Conservation (phyloP, 2,329 filamentous ascomycete species). For the Talaromyces sp. region DNA sequence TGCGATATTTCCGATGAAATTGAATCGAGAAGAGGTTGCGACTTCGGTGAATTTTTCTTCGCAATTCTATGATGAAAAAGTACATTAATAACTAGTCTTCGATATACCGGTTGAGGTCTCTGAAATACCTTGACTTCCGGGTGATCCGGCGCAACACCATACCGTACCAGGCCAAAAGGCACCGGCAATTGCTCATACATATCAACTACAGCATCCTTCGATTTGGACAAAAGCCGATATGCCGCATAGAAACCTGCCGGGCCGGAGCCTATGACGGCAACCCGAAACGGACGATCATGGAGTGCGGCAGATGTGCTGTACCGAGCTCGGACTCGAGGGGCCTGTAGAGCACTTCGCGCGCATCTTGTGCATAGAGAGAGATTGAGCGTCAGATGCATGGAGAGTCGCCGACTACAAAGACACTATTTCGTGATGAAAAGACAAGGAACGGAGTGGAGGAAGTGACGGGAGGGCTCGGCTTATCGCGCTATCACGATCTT, state of each 20-base stretch:
- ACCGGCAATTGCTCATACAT: constrained; percentile 96
- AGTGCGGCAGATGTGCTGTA: constrained; percentile 29
- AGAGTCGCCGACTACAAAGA: too few species aligned
- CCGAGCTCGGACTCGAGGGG: constrained; percentile 5
- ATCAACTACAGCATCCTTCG: constrained; percentile 71
- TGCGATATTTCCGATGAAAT: constrained; percentile 84
- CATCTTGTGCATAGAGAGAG: constrained; percentile 15
- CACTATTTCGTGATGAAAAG: background rate
- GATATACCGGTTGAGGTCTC: background rate
- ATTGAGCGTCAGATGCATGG: background rate
- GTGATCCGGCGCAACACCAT: constrained; percentile 96
- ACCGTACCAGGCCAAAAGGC: constrained; percentile 86
- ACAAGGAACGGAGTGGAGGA: background rate
- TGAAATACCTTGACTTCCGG: constrained; percentile 83
- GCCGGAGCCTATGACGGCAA: constrained; percentile 89
- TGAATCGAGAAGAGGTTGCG: constrained; percentile 75
- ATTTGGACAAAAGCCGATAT: constrained; percentile 74
- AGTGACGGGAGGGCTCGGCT: constrained; percentile 2
- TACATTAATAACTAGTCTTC: background rate
- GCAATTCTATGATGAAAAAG: constrained; percentile 65
- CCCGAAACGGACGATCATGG: constrained; percentile 59
- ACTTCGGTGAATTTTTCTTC: constrained; percentile 91
- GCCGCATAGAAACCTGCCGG: constrained; percentile 96
- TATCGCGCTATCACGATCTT: constrained; percentile 8
- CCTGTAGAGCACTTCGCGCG: constrained; percentile 8